Percentiles rank a stretch among this genome's conserved stretches.
These are phyloP conservation scores for Sisymbrium altissimum DNA, from an alignment of 345 rosid species.

Conservation along the genomic window DNA sequence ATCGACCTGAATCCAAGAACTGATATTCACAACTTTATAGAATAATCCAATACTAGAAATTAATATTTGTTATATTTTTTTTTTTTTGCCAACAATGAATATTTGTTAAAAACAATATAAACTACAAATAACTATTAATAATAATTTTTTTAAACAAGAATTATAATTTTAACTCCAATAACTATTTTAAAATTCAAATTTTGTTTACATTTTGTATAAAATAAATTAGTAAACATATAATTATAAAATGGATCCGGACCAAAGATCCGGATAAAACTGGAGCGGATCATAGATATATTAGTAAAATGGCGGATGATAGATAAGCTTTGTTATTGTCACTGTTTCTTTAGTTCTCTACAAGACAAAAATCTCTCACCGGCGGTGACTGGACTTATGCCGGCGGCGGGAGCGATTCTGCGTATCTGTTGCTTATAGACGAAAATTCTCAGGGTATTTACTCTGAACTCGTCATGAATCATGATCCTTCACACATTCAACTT, in stretches of 20 bases:
- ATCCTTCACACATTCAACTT: no score
- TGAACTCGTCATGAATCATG: background rate
- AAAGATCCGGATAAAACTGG: background rate
- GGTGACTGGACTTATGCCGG: background rate
- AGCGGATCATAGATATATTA: background rate
- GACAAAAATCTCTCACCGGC: slow-evolving; percentile 8
- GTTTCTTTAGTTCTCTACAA: background rate
- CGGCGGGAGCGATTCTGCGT: background rate
- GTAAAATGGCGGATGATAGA: no score
- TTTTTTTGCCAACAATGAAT: no score
- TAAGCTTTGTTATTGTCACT: background rate
- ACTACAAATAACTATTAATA: no score
- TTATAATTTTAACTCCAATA: no score
- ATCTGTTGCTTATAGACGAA: background rate
- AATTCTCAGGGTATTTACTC: no score
- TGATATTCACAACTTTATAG: no score
- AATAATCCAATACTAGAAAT: no score
- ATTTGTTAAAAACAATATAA: background rate
- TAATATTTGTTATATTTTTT: no score
- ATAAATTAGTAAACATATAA: background rate
- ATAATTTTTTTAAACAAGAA: no score
- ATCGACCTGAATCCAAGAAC: no score
- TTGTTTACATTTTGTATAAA: background rate
- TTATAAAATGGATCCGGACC: background rate
- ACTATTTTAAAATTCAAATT: no score